Conservation (phyloP, 2,329 filamentous ascomycete species). For the Magnaporthales sp. region DNA sequence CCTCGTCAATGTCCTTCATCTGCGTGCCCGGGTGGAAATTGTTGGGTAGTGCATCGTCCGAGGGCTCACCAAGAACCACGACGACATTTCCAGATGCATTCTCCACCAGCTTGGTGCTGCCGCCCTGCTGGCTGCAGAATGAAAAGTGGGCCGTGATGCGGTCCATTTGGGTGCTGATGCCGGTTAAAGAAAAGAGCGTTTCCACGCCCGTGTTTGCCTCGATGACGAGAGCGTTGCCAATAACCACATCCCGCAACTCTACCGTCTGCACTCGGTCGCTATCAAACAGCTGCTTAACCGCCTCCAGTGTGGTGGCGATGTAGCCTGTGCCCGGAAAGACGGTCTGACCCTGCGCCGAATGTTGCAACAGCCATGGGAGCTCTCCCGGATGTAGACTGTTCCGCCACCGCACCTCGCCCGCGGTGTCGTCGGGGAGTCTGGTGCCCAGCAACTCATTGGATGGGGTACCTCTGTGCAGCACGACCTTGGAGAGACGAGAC, state of each 20-base stretch:
- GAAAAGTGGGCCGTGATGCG: background rate
- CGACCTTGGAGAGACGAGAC: slow-evolving; percentile 6
- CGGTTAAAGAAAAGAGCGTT: background rate
- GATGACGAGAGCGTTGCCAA: background rate
- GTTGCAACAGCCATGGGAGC: slow-evolving; percentile 29
- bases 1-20: background rate
- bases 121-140: background rate
- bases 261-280: background rate
- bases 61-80: background rate
- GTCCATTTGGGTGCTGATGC: background rate
- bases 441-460: slow-evolving; percentile 9
- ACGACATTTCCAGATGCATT: background rate
- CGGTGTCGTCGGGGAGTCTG: slow-evolving; percentile 4
- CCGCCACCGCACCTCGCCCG: slow-evolving; percentile 18
- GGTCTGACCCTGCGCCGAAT: slow-evolving; percentile 22
- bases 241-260: background rate
- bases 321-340: slow-evolving; percentile 24
- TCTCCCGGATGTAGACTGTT: slow-evolving; percentile 16
- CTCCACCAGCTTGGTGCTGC: background rate
- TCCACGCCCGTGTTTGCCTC: background rate
- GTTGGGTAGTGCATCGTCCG: background rate
- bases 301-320: slow-evolving; percentile 1
- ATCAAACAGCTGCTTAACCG: background rate
- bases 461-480: background rate
- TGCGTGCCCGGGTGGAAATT: background rate